phyloP scores from a whole-genome alignment of 345 rosid species.

The Eucalyptus cloeziana region DNA sequence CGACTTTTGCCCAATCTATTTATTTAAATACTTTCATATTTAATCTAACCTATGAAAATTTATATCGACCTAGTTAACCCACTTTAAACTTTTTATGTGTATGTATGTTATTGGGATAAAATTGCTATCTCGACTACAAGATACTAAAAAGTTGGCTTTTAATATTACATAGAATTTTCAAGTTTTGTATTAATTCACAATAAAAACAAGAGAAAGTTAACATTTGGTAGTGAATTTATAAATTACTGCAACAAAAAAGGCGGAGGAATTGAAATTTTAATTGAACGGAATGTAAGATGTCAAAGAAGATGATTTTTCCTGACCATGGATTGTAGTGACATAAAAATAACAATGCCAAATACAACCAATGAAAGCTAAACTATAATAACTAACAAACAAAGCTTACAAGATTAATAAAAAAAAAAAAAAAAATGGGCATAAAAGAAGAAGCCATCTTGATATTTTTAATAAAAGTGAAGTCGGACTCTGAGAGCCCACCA shows the following conservation, averaged over 20 bases:
- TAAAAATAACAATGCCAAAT: background rate
- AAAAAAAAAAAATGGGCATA: too few species aligned
- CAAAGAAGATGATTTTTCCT: background rate
- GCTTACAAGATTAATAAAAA: too few species aligned
- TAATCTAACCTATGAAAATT: background rate
- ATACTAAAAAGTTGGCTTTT: too few species aligned
- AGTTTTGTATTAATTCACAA: background rate
- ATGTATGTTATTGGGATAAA: background rate
- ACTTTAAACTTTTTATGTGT: too few species aligned
- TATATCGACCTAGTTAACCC: background rate
- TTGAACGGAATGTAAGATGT: background rate
- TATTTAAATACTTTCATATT: background rate
- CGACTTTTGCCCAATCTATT: background rate
- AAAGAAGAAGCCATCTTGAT: background rate
- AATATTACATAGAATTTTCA: background rate
- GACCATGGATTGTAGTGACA: background rate
- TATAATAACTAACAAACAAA: background rate
- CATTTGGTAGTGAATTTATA: background rate
- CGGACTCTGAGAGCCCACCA: fast-evolving
- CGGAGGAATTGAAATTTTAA: background rate
- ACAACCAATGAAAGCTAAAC: background rate
- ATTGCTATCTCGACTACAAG: background rate
- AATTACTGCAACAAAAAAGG: background rate
- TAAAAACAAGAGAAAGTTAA: background rate
- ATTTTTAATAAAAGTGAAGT: background rate